phyloP scores from a whole-genome alignment of 495 filamentous ascomycete genomes.

The Rhypophila decipiens region DNA sequence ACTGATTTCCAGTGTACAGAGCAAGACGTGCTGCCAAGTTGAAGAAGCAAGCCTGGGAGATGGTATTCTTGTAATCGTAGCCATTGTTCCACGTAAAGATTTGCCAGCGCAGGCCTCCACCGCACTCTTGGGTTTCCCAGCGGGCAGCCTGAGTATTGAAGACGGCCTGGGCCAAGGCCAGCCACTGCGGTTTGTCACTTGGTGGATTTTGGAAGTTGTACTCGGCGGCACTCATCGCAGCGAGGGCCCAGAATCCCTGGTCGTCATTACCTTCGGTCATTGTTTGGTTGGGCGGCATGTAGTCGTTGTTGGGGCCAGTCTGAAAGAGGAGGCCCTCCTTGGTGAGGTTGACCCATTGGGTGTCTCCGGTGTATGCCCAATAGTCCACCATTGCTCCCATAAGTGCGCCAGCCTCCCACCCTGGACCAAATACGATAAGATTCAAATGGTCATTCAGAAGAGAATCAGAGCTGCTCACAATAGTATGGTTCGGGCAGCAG shows the following conservation, averaged over 20 bases:
- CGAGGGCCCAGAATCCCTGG: constrained; percentile 62
- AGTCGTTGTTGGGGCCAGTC: constrained; percentile 51
- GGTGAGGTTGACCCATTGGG: constrained; percentile 51
- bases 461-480: constrained; percentile 18
- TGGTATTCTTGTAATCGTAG: constrained; percentile 70
- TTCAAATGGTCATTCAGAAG: background rate
- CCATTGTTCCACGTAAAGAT: constrained; percentile 74
- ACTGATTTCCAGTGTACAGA: constrained; percentile 61
- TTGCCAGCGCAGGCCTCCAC: constrained; percentile 78
- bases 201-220: constrained; percentile 56
- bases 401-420: constrained; percentile 75
- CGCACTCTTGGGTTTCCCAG: constrained; percentile 62
- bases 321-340: constrained; percentile 55
- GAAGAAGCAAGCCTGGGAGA: constrained; percentile 66
- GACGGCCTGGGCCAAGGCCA: constrained; percentile 70
- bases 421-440: constrained; percentile 34
- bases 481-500: constrained; percentile 38
- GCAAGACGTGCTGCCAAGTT: constrained; percentile 65
- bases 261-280: constrained; percentile 61
- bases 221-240: constrained; percentile 61
- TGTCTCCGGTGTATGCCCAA: constrained; percentile 59
- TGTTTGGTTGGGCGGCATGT: constrained; percentile 59
- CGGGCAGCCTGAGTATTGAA: constrained; percentile 68
- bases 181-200: constrained; percentile 57
- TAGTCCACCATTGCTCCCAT: constrained; percentile 62